Percentiles rank a stretch among this genome's conserved stretches.
These are phyloP conservation scores for Rhizophagus sp. DNA, from an alignment of 192 early-diverging fungal genomes.

Conservation along the genomic window DNA sequence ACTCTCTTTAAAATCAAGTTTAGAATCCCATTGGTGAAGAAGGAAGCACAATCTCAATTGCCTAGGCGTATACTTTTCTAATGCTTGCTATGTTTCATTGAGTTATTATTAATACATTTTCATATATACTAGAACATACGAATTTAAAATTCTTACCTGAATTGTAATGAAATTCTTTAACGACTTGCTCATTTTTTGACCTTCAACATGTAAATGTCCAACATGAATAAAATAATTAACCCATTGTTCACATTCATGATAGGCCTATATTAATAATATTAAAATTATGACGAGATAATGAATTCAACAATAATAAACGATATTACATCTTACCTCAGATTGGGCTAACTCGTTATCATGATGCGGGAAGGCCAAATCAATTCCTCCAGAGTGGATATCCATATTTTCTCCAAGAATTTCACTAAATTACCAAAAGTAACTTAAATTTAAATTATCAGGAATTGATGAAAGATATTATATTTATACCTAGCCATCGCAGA, in stretches of 20 bases:
- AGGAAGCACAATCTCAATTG: slow-evolving; percentile 92
- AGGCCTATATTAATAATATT: slow-evolving; percentile 47
- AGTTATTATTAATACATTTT: neutral
- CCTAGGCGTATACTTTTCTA: slow-evolving; percentile 75
- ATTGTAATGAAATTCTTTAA: slow-evolving; percentile 99
- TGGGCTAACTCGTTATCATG: slow-evolving; percentile 99
- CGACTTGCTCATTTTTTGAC: slow-evolving; percentile 97
- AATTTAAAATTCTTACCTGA: slow-evolving; percentile 41
- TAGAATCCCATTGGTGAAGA: slow-evolving; percentile 83
- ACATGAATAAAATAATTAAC: slow-evolving; percentile 98
- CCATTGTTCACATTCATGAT: slow-evolving; percentile 91
- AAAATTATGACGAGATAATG: neutral
- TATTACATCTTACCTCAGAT: slow-evolving; percentile 57
- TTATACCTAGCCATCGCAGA: slow-evolving; percentile 85
- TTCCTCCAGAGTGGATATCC: slow-evolving; percentile 96
- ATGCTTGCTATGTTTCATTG: slow-evolving; percentile 55
- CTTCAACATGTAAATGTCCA: slow-evolving; percentile 93
- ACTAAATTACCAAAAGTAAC: slow-evolving; percentile 35
- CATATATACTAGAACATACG: slow-evolving; percentile 19
- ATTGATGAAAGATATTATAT: neutral
- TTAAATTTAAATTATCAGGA: neutral
- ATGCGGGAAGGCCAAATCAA: slow-evolving; percentile 96
- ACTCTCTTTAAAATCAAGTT: slow-evolving; percentile 78
- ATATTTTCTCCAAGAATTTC: slow-evolving; percentile 84
- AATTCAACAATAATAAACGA: neutral